Evolutionary conservation across 1,139 yeast genomes (phyloP), one percentile per base, ranked within the genome.

Genomic region (Protomyces gravidus): DNA sequence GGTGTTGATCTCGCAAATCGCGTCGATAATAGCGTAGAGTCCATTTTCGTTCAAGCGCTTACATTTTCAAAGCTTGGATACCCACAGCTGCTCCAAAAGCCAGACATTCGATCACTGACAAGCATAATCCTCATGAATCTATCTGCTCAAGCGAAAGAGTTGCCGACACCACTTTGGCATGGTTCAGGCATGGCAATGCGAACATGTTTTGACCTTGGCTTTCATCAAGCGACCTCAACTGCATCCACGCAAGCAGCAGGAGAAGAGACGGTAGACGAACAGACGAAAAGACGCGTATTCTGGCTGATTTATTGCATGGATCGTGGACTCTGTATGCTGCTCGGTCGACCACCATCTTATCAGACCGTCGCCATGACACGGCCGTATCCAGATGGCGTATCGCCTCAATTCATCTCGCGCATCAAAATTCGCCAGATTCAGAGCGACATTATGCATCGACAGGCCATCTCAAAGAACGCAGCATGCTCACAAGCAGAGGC

Each of bases 261-360:
- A 19, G 4, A 28, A 3, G 25, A 27, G 23, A 7, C 19, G 25
- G 15, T 19, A 2, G 49, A 19, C 11, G 36, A 26, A 5, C 45
- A 23, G 51, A 46, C 17, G 15, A 45, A 27, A 11, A 45, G 51
- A 13, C 23, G 58, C 13, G n/a, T 53, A 9, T 53, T 53, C 46
- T 53, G 58, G 58, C 25, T 50, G 5, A 33, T 50, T 4, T 53
- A 53, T 17, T 21, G 45, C n/a, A 25, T 53, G 27, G 58, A 53
- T 23, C 50, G 58, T 11, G 58, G 58, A 15, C 51, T 53, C 11
- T 27, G 46, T 2, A 23, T 53, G 27, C 46, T 45, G 9, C 27
- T 46, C 11, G 58, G 58, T 17, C 46, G 51, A 13, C 58, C 58
- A 5, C 25, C 39, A 13, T n/a, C 42, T 2, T 26, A 45, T 4